Base-by-base conservation (phyloP, 805 yeast genomes). In the Metschnikowia similis region DNA sequence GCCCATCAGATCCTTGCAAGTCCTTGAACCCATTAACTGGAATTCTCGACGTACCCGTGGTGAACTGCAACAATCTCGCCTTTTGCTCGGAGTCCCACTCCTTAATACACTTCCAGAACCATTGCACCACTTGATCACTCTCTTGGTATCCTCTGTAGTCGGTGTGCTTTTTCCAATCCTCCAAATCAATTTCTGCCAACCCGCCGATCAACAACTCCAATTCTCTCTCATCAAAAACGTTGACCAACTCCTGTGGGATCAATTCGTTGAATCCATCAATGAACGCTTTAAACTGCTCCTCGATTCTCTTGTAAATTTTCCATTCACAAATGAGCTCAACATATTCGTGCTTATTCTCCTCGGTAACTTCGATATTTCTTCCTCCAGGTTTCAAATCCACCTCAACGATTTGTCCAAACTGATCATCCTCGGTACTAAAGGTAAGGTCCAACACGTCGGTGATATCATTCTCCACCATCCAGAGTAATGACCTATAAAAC, bases 11-110 rank as follows among this genome's bases (percentile, higher is more conserved):
- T 57, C 99, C 99, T 73, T 94, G 99, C 61, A 94, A 78, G 71
- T 94, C 99, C 70, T 94, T 94, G 79, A 94, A 94, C 37, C 99
- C 99, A 70, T 92, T 94, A 56, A 94, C 99, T 7, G 99, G 99
- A 50, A 94, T 94, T 75, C 99, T 85, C 21, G 97, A 90, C 4
- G 99, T 94, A 79, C 99, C 99, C 0, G 99, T 94, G 17, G 99
- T 92, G 67, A 94, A 94, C 71, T 94, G 99, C 59, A 94, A 75
- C 66, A 94, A 76, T 70, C 99, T 82, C 2, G 98, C 96, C 69
- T 90, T 87, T 69, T 92, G 97, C 69, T 94, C 99, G 49, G 90
- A 81, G 66, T 94, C 98, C 97, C 97, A 91, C 65, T 85, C 88
- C 47, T 84, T 76, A 59, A 94, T 84, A 71, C 95, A 87, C 69